phyloP scores from a whole-genome alignment of 1,284 basidiomycete species.

The Meira miltonrushii region DNA sequence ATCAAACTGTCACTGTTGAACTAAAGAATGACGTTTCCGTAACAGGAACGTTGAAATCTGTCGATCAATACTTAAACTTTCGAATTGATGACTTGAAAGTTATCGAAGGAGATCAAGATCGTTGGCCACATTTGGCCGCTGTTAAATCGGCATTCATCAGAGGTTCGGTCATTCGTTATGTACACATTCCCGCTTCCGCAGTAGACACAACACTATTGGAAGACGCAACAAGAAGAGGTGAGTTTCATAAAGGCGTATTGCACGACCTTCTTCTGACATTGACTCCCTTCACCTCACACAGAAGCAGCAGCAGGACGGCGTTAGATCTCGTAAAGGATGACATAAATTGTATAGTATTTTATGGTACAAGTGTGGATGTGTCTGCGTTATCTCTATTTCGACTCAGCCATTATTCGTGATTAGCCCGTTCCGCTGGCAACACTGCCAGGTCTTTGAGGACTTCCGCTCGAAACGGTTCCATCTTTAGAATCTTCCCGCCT shows the following conservation, averaged over 20 bases:
- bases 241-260: no score
- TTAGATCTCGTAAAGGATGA: not conserved
- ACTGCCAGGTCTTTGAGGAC: not conserved
- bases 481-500: not conserved
- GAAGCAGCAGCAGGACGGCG: not conserved
- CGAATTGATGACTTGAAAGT: slow-evolving; percentile 90
- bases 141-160: slow-evolving; percentile 99
- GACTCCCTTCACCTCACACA: not conserved
- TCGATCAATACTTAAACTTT: slow-evolving; percentile 99
- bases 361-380: not conserved
- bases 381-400: no score
- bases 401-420: no score
- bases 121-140: slow-evolving; percentile 98
- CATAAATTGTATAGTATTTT: not conserved
- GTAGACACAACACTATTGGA: slow-evolving; percentile 94
- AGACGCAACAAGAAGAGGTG: slow-evolving; percentile 87
- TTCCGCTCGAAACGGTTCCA: not conserved
- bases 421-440: not conserved
- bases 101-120: slow-evolving; percentile 59
- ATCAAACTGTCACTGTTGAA: slow-evolving; percentile 85
- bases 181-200: slow-evolving; percentile 82
- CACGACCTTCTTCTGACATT: not conserved
- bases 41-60: slow-evolving; percentile 90
- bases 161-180: slow-evolving; percentile 95
- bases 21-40: slow-evolving; percentile 98